Evolutionary conservation across 257 asterid species (phyloP).

Genomic region (Solanum etuberosum): DNA sequence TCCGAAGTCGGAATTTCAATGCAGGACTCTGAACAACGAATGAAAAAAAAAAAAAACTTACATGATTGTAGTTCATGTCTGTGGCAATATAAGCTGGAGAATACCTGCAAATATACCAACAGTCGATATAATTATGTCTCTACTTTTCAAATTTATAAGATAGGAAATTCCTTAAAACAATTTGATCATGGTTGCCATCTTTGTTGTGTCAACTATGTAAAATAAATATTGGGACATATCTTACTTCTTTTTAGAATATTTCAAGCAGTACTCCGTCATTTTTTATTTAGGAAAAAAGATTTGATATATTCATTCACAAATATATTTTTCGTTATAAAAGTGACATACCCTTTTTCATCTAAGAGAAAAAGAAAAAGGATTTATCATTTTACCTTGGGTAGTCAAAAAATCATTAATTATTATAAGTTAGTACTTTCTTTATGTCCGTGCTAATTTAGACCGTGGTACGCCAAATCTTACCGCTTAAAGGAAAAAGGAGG

Average conservation of each 20-base stretch:
- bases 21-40: no score
- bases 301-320: no score
- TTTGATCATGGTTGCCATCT: neutral
- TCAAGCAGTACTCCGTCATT: neutral
- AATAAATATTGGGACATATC: neutral
- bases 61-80: slow-evolving; percentile 69
- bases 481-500: neutral
- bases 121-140: neutral
- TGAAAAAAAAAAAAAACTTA: slow-evolving; percentile 14
- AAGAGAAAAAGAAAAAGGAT: no score
- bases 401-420: neutral
- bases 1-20: no score
- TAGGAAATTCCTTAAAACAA: neutral
- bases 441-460: neutral
- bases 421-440: neutral
- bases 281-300: neutral
- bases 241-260: neutral
- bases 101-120: slow-evolving; percentile 17
- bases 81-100: slow-evolving; percentile 66
- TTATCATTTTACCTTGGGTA: neutral
- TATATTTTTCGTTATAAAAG: no score
- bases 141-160: neutral
- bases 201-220: neutral
- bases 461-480: neutral
- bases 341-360: no score